phyloP scores from a whole-genome alignment of 306 rosid species.

The Vigna trinervia region DNA sequence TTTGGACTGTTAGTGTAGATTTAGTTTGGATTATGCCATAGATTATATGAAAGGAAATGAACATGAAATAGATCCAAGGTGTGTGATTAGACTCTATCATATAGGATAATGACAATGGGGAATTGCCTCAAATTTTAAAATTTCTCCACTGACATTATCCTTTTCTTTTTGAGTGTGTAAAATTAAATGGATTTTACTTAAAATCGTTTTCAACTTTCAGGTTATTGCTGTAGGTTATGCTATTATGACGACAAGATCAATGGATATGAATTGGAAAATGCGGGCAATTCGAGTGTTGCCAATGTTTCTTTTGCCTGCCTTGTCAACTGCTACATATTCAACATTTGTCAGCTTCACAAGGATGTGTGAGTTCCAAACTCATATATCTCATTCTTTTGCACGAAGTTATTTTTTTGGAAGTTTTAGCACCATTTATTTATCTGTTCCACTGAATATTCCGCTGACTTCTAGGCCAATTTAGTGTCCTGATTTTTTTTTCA shows the following conservation, averaged over 20 bases:
- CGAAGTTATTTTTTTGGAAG: neutral
- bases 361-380: conserved; percentile 69
- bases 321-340: conserved; percentile 67
- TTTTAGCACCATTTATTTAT: conserved; percentile 1
- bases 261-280: conserved; percentile 83
- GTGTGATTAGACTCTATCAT: neutral
- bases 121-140: neutral
- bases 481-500: conserved; percentile 22
- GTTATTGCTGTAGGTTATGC: conserved; percentile 85
- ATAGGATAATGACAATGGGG: neutral
- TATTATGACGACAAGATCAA: conserved; percentile 69
- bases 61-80: neutral
- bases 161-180: neutral
- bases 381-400: neutral
- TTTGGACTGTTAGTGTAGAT: neutral
- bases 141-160: neutral
- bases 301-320: conserved; percentile 86
- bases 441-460: conserved; percentile 28
- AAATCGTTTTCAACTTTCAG: conserved; percentile 59
- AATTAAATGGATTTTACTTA: conserved; percentile 28
- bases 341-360: conserved; percentile 61
- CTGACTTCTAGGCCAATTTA: conserved; percentile 14
- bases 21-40: neutral
- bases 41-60: neutral
- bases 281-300: conserved; percentile 83